phyloP scores from a whole-genome alignment of 2,329 filamentous ascomycete species.

The Saccharata proteae region DNA sequence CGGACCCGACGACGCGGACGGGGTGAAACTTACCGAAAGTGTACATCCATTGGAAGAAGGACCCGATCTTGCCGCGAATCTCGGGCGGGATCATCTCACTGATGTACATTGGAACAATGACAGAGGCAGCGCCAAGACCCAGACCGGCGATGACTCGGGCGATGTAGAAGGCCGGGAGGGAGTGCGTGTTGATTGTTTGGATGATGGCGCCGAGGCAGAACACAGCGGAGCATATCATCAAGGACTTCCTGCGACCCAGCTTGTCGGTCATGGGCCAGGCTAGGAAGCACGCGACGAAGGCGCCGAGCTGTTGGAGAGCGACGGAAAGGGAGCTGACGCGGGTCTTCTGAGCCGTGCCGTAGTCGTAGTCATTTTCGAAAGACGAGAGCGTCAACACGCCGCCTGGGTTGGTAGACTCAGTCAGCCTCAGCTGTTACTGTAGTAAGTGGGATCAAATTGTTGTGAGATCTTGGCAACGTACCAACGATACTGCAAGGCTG shows the following conservation, averaged over 20 bases:
- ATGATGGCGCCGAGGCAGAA: conserved; percentile 31
- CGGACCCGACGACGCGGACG: neutral
- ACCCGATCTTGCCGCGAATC: conserved; percentile 30
- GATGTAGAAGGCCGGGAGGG: conserved; percentile 26
- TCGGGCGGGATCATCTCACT: conserved; percentile 36
- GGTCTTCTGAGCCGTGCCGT: conserved; percentile 27
- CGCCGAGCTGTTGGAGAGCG: conserved; percentile 40
- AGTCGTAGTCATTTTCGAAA: conserved; percentile 32
- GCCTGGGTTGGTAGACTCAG: conserved; percentile 17
- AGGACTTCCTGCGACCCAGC: conserved; percentile 32
- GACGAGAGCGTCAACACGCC: conserved; percentile 34
- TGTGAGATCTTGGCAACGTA: conserved; percentile 15
- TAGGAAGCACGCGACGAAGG: conserved; percentile 39
- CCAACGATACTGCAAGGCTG: conserved; percentile 23
- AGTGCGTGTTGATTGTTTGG: conserved; percentile 36
- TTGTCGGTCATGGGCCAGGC: conserved; percentile 37
- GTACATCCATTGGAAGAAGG: conserved; percentile 41
- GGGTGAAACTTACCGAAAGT: conserved; percentile 24
- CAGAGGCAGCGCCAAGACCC: conserved; percentile 27
- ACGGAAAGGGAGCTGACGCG: conserved; percentile 36
- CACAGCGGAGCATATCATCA: conserved; percentile 33
- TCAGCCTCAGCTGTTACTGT: conserved; percentile 6
- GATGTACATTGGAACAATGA: conserved; percentile 35
- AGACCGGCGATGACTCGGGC: conserved; percentile 54
- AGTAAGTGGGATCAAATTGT: conserved; percentile 9